These are phyloP conservation scores for Neospora caninum DNA, from an alignment of 169 alveolate genomes.

Conservation along the genomic window DNA sequence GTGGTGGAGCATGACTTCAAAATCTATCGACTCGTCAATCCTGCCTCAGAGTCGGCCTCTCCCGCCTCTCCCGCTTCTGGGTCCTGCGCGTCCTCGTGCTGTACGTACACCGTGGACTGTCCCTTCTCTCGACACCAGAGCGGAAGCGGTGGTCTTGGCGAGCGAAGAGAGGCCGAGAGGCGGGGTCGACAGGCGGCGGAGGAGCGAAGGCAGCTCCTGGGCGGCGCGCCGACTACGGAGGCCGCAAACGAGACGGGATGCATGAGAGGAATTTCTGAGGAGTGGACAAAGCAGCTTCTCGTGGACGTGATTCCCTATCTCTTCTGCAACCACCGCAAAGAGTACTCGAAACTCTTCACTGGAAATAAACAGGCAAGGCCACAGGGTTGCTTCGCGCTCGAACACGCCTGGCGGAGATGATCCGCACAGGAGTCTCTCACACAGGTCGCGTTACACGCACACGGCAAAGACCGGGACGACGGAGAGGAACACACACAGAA, in stretches of 20 bases:
- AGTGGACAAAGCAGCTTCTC: constrained; percentile 10
- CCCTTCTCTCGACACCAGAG: not conserved
- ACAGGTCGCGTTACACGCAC: too few relatives aligned
- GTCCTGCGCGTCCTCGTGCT: not conserved
- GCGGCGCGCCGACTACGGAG: not conserved
- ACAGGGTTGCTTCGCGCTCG: not conserved
- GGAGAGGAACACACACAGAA: too few relatives aligned
- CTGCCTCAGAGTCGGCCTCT: not conserved
- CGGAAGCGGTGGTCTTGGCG: not conserved
- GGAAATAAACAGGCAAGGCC: constrained; percentile 22
- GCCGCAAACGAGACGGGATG: not conserved
- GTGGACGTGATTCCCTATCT: constrained; percentile 38
- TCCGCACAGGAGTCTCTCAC: too few relatives aligned
- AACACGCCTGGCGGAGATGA: not conserved
- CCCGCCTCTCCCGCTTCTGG: not conserved
- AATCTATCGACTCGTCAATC: not conserved
- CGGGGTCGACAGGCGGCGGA: not conserved
- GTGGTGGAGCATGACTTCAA: constrained; percentile 38
- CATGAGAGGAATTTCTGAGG: not conserved
- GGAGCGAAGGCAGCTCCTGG: not conserved
- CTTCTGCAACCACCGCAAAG: constrained; percentile 20
- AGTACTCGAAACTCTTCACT: constrained; percentile 28
- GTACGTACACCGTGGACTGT: not conserved
- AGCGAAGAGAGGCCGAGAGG: not conserved
- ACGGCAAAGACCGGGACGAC: too few relatives aligned